phyloP scores from a whole-genome alignment of 768 basidiomycete species.

The Mrakia frigida region DNA sequence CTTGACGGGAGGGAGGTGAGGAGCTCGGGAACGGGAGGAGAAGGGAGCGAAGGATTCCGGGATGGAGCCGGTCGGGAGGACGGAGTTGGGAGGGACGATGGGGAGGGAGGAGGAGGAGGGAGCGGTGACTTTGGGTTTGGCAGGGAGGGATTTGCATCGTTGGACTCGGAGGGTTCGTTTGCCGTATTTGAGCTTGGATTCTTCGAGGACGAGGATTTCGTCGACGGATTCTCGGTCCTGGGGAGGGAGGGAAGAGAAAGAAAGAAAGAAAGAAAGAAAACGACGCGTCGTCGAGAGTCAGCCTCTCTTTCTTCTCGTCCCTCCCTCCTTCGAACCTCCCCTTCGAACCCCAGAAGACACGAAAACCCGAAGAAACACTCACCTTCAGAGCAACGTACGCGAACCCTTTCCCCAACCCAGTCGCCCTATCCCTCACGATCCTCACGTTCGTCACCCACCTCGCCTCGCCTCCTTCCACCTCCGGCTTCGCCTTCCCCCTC shows the following conservation, averaged over 20 bases:
- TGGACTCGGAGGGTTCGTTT: slow-evolving; percentile 89
- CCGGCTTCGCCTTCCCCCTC: slow-evolving; percentile 50
- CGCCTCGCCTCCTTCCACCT: slow-evolving; percentile 34
- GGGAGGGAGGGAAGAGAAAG: not conserved
- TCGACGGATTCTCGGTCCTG: slow-evolving; percentile 90
- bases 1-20: slow-evolving; percentile 27
- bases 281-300: not conserved
- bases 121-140: slow-evolving; percentile 33
- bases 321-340: not conserved
- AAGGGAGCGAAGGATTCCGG: slow-evolving; percentile 36
- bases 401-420: slow-evolving; percentile 91
- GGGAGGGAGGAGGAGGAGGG: slow-evolving; percentile 34
- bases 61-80: slow-evolving; percentile 34
- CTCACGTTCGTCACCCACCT: slow-evolving; percentile 74
- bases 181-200: slow-evolving; percentile 75
- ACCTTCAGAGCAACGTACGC: slow-evolving; percentile 86
- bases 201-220: slow-evolving; percentile 76
- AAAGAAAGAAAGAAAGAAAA: not conserved
- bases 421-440: slow-evolving; percentile 80
- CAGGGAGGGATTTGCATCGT: slow-evolving; percentile 70
- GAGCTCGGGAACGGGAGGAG: not conserved
- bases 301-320: not conserved
- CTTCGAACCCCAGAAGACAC: not conserved
- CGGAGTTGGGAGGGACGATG: slow-evolving; percentile 36
- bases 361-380: slow-evolving; percentile 40